Evolutionary conservation across 495 filamentous ascomycete genomes (phyloP).

Genomic region (Trichoderma asperelloides): DNA sequence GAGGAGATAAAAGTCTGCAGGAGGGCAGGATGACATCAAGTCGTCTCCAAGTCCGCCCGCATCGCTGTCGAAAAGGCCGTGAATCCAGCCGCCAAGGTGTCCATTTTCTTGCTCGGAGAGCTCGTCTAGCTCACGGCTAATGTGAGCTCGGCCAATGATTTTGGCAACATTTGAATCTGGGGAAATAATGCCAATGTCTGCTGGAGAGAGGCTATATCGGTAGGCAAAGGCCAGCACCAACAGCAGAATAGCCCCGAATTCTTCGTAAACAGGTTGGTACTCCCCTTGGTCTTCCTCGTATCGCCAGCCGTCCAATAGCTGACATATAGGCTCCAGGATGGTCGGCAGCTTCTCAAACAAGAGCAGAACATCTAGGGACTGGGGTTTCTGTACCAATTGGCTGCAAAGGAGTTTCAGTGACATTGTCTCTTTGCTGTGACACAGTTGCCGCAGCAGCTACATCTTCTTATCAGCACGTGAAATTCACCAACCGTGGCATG

Average conservation of each 20-base stretch:
- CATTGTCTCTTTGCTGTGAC: constrained; percentile 81
- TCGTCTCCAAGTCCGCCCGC: constrained; percentile 68
- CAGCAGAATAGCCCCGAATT: constrained; percentile 83
- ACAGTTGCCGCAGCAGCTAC: constrained; percentile 69
- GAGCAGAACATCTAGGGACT: constrained; percentile 74
- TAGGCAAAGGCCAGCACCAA: constrained; percentile 74
- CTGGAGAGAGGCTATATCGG: constrained; percentile 63
- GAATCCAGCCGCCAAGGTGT: constrained; percentile 77
- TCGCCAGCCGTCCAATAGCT: constrained; percentile 77
- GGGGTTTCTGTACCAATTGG: constrained; percentile 66
- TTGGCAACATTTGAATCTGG: constrained; percentile 68
- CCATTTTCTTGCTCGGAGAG: constrained; percentile 65
- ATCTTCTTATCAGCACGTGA: constrained; percentile 14
- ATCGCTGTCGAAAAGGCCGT: constrained; percentile 76
- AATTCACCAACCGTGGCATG: not conserved
- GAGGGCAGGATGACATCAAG: constrained; percentile 81
- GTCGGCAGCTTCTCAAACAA: constrained; percentile 71
- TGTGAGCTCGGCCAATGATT: constrained; percentile 57
- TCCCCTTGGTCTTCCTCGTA: constrained; percentile 94
- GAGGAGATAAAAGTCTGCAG: constrained; percentile 90
- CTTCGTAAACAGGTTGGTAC: constrained; percentile 93
- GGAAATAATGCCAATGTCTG: constrained; percentile 55
- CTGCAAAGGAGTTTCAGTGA: constrained; percentile 77
- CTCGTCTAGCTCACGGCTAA: constrained; percentile 52
- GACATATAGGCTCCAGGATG: constrained; percentile 75